These are phyloP conservation scores for Castanea crenata DNA, from an alignment of 306 rosid species.

Conservation along the genomic window DNA sequence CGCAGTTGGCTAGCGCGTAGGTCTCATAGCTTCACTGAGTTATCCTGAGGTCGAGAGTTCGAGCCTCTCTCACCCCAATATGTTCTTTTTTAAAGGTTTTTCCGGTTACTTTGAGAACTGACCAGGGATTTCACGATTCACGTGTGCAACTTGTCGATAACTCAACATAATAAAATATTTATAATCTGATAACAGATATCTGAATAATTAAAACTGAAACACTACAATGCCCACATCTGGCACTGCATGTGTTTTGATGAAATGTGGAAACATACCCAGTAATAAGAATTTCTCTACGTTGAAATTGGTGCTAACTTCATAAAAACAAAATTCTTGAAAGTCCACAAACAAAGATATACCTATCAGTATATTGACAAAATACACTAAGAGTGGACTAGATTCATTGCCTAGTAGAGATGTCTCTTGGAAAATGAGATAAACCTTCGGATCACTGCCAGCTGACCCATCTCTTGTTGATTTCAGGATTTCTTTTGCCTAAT, in stretches of 20 bases:
- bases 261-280: not conserved
- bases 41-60: no score
- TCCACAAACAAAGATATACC: conserved; percentile 27
- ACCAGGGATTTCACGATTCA: no score
- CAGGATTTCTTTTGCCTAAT: conserved; percentile 3
- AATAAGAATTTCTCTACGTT: not conserved
- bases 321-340: no score
- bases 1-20: conserved; percentile 86
- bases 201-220: not conserved
- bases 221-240: no score
- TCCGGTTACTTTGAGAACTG: no score
- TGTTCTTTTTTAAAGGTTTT: not conserved
- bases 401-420: conserved; percentile 18
- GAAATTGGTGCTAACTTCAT: not conserved
- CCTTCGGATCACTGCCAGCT: conserved; percentile 6
- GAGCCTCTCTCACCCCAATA: conserved; percentile 36
- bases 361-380: conserved; percentile 21
- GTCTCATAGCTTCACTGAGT: conserved; percentile 68
- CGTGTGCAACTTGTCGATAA: no score
- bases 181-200: not conserved
- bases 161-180: no score
- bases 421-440: conserved; percentile 30
- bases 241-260: no score
- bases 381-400: conserved; percentile 34
- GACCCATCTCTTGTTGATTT: conserved; percentile 18